These are phyloP conservation scores for Monilinia laxa DNA, from an alignment of 2,329 filamentous ascomycete species.

Conservation along the genomic window DNA sequence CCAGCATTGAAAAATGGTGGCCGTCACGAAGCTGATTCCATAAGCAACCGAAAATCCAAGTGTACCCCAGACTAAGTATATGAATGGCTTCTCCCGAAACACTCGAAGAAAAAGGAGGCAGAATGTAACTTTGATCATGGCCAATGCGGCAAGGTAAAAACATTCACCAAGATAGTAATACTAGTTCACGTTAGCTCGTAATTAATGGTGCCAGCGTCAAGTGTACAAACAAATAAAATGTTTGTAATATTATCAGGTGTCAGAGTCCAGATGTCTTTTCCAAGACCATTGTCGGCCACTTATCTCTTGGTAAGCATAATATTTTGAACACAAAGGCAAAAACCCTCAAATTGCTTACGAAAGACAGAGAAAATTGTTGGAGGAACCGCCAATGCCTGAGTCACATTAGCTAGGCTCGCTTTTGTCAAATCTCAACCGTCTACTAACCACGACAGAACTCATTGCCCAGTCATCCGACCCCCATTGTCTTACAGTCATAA, in stretches of 20 bases:
- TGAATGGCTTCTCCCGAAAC: neutral
- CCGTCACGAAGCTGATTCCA: neutral
- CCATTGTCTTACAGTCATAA: neutral
- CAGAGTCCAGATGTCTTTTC: slow-evolving; percentile 2
- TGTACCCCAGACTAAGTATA: neutral
- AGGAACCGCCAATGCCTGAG: neutral
- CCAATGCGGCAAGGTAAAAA: neutral
- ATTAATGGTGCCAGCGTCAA: neutral
- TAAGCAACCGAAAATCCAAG: neutral
- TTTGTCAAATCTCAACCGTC: too few relatives aligned
- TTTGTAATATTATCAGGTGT: neutral
- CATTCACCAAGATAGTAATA: neutral
- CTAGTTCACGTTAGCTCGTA: neutral
- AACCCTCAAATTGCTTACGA: neutral
- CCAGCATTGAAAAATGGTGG: neutral
- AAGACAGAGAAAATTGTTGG: neutral
- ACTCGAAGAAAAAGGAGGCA: neutral
- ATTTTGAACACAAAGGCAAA: too few relatives aligned
- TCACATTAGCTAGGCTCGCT: too few relatives aligned
- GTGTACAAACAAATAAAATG: neutral
- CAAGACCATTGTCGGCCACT: slow-evolving; percentile 1
- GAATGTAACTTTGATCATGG: neutral
- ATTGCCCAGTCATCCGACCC: neutral
- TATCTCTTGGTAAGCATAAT: too few relatives aligned
- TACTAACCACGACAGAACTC: neutral